phyloP scores from a whole-genome alignment of 768 basidiomycete species.

The Lactifluus subvellereus region DNA sequence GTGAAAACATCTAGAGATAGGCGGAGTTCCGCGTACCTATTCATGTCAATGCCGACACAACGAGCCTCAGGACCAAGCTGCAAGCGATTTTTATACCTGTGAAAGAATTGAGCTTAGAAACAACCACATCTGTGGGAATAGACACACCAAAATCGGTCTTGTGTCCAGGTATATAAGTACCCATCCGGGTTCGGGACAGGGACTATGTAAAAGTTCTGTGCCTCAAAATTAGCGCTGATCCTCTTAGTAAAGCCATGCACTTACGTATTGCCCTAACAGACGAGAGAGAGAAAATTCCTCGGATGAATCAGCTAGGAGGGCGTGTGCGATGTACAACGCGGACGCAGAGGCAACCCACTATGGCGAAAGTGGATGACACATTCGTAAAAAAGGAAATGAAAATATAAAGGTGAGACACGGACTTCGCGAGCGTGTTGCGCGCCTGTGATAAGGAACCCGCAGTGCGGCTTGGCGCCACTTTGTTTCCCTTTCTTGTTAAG shows the following conservation, averaged over 20 bases:
- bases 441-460: slow-evolving; percentile 60
- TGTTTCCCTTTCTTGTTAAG: slow-evolving; percentile 16
- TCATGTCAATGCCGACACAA: slow-evolving; percentile 74
- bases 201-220: slow-evolving; percentile 59
- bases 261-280: slow-evolving; percentile 51
- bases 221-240: neutral
- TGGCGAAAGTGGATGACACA: neutral
- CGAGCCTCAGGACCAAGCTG: slow-evolving; percentile 41
- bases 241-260: neutral
- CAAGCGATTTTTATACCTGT: slow-evolving; percentile 68
- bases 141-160: slow-evolving; percentile 56
- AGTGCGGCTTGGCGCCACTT: slow-evolving; percentile 32
- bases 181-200: slow-evolving; percentile 68
- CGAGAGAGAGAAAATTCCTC: slow-evolving; percentile 42
- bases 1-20: neutral
- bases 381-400: neutral
- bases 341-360: slow-evolving; percentile 81
- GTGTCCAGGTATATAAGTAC: slow-evolving; percentile 68
- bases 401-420: slow-evolving; percentile 25
- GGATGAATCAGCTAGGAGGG: slow-evolving; percentile 47
- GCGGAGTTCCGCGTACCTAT: slow-evolving; percentile 41
- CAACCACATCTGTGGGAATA: neutral
- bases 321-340: slow-evolving; percentile 66
- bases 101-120: neutral
- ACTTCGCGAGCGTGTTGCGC: slow-evolving; percentile 77